Evolutionary conservation across 179 eudicot genomes (phyloP).

Genomic region (Nepenthes alata): DNA sequence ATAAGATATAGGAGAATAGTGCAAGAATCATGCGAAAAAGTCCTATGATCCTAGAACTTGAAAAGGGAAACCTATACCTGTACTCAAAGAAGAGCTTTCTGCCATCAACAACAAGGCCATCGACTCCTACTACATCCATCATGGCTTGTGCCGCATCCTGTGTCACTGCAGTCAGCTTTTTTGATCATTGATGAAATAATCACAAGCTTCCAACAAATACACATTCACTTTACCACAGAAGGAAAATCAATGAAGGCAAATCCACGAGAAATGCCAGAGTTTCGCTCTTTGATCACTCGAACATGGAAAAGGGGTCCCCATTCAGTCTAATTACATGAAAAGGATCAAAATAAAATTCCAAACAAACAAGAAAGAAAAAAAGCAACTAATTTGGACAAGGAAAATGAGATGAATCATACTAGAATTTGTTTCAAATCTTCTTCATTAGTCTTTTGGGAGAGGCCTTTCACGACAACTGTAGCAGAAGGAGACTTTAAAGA

Average conservation of each 20-base stretch:
- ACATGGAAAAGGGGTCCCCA: constrained; percentile 99
- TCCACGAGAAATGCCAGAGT: constrained; percentile 87
- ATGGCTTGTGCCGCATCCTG: constrained; percentile 86
- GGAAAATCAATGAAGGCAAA: constrained; percentile 96
- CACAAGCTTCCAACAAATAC: not conserved
- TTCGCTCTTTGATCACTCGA: constrained; percentile 86
- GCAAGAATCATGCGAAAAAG: too few relatives aligned
- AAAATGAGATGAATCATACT: constrained; percentile 23
- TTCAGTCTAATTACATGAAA: constrained; percentile 53
- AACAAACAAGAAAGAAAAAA: not conserved
- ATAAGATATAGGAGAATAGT: too few relatives aligned
- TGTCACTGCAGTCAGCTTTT: constrained; percentile 14
- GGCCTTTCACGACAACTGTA: constrained; percentile 93
- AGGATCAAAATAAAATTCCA: not conserved
- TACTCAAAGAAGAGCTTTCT: constrained; percentile 87
- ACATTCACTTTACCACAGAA: constrained; percentile 48
- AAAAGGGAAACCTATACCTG: constrained; percentile 33
- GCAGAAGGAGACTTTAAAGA: constrained; percentile 66
- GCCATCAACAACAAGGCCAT: constrained; percentile 83
- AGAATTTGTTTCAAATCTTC: constrained; percentile 89
- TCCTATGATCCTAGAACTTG: not conserved
- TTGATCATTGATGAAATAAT: not conserved
- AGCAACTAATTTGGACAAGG: not conserved
- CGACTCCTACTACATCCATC: constrained; percentile 86
- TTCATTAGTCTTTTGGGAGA: constrained; percentile 88